These are phyloP conservation scores for Alternaria sp. DNA, from an alignment of 2,329 filamentous ascomycete species.

Conservation along the genomic window DNA sequence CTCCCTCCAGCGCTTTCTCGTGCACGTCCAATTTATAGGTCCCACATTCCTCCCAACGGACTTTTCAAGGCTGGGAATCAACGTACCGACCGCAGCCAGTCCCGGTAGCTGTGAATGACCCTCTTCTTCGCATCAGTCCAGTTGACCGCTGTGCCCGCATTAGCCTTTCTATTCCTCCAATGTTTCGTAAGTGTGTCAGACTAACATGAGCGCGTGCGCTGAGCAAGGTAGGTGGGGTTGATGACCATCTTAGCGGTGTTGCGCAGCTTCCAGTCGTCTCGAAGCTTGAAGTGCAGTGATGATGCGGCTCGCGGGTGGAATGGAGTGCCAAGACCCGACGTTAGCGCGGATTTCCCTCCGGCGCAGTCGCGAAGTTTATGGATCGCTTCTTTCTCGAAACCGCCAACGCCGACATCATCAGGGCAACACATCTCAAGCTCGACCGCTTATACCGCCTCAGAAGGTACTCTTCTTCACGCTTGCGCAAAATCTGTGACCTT, in stretches of 20 bases:
- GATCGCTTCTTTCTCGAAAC: conserved; percentile 19
- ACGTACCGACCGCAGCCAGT: conserved; percentile 96
- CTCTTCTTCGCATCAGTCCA: conserved; percentile 87
- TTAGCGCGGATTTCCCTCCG: conserved; percentile 37
- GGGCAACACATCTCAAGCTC: not conserved
- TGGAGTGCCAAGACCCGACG: conserved; percentile 37
- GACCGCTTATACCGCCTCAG: not conserved
- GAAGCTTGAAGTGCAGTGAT: conserved; percentile 38
- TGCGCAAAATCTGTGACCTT: not conserved
- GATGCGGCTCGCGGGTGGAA: conserved; percentile 45
- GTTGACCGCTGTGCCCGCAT: conserved; percentile 72
- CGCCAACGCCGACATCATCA: not conserved
- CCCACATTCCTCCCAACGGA: not conserved
- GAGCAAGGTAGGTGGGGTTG: conserved; percentile 87
- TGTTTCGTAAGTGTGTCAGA: conserved; percentile 12
- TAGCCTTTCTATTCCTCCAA: conserved; percentile 33
- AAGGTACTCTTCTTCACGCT: not conserved
- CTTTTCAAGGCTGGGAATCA: not conserved
- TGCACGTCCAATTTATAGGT: not conserved
- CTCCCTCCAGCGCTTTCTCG: not conserved
- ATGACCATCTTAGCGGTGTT: conserved; percentile 71
- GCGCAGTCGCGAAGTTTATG: conserved; percentile 30
- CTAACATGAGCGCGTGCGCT: conserved; percentile 63
- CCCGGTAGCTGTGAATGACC: conserved; percentile 88
- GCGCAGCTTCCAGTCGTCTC: conserved; percentile 35